Evolutionary conservation across 495 filamentous ascomycete genomes (phyloP), one percentile per base, ranked within the genome.

Genomic region (Glonium stellatum): DNA sequence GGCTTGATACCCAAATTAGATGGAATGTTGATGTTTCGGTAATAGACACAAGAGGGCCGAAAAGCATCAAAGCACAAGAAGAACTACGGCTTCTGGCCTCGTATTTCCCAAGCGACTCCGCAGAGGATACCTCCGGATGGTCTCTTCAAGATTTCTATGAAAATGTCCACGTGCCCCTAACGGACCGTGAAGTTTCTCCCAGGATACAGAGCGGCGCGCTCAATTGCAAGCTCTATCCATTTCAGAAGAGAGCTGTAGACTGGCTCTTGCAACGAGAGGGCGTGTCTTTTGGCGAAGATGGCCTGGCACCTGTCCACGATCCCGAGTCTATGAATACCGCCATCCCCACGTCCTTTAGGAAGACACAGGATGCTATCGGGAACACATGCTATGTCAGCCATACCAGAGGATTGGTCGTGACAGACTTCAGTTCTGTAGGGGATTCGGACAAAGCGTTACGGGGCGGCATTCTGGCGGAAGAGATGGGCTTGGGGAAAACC

Each of bases 401-500:
- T 50, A 68, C 91, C 12, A 82, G 85, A 54, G 82, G 85, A 61
- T 71, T 84, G 11, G 77, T 84, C 10, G 82, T 80, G 0, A 78
- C 74, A 8, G 78, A 87, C 69, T 44, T 77, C 1, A 71, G 70
- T 25, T 47, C 71, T 8, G 84, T 84, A 66, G 55, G 65, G 27
- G 70, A 76, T 41, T 65, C 71, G 9, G 23, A 54, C 22, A n/a
- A 42, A 39, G 12, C 22, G 10, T 54, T 84, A 0, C 75, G 67
- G 34, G 85, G 84, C 18, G 86, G 87, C 0, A 82, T 89, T 31
- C 79, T 98, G 21, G 89, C 91, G 0, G 92, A 98, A 71, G 93
- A 98, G 73, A 97, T 97, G 93, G 92, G 92, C 0, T 75, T 98
- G 4, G 93, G 93, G 1, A 98, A 98, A 70, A 97, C 93, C 0